phyloP scores from a whole-genome alignment of 306 rosid genomes.

The Trichosanthes truncata region DNA sequence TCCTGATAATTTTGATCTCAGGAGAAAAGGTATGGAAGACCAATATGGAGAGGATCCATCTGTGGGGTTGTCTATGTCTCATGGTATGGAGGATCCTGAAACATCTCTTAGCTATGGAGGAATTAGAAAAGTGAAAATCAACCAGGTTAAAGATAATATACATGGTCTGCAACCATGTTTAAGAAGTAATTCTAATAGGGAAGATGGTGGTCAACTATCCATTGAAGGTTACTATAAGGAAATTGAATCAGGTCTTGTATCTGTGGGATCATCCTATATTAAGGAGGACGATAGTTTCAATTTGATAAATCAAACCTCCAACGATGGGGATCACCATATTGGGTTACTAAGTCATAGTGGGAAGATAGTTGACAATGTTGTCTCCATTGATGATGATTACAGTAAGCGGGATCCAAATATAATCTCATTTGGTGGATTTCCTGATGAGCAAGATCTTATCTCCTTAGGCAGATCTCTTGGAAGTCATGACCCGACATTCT shows the following conservation, averaged over 20 bases:
- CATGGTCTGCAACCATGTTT: slow-evolving; percentile 15
- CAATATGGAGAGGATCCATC: slow-evolving; percentile 43
- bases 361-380: slow-evolving; percentile 27
- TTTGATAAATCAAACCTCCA: slow-evolving; percentile 40
- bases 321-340: slow-evolving; percentile 35
- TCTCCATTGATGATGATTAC: slow-evolving; percentile 37
- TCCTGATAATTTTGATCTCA: slow-evolving; percentile 37
- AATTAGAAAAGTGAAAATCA: slow-evolving; percentile 43
- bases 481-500: slow-evolving; percentile 36
- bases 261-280: slow-evolving; percentile 38
- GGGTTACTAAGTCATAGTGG: slow-evolving; percentile 30
- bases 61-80: slow-evolving; percentile 54
- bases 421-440: slow-evolving; percentile 55
- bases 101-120: slow-evolving; percentile 39
- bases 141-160: slow-evolving; percentile 43
- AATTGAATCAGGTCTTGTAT: slow-evolving; percentile 27
- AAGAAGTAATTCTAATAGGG: slow-evolving; percentile 23
- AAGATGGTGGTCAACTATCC: slow-evolving; percentile 26
- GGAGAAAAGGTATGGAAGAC: slow-evolving; percentile 36
- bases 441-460: slow-evolving; percentile 49
- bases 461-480: slow-evolving; percentile 39
- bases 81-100: slow-evolving; percentile 41
- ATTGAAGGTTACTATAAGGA: slow-evolving; percentile 32
- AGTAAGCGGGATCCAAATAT: slow-evolving; percentile 37
- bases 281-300: slow-evolving; percentile 32